Evolutionary conservation across 2,329 filamentous ascomycete species (phyloP).

Genomic region (Xylaria sp.): DNA sequence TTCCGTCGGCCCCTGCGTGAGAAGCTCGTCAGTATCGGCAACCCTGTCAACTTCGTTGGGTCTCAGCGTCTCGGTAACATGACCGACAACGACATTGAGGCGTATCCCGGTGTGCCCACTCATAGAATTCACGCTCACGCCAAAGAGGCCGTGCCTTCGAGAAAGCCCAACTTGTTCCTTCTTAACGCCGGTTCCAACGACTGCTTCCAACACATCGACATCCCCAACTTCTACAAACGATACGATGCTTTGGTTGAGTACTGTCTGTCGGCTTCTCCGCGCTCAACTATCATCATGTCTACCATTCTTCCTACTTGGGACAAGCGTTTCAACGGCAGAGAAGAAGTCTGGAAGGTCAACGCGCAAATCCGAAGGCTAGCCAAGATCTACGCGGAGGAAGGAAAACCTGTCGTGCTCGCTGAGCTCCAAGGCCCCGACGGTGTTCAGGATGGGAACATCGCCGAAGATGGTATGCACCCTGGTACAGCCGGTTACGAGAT

Average conservation of each 20-base stretch:
- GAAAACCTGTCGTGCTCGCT: conserved; percentile 41
- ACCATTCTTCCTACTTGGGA: conserved; percentile 43
- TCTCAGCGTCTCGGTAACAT: conserved; percentile 43
- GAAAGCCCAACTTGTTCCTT: conserved; percentile 44
- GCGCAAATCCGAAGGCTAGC: conserved; percentile 41
- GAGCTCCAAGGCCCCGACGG: conserved; percentile 44
- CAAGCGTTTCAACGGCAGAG: conserved; percentile 42
- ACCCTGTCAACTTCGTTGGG: conserved; percentile 45
- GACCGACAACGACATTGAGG: conserved; percentile 44
- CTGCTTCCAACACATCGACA: conserved; percentile 42
- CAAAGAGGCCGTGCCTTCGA: conserved; percentile 35
- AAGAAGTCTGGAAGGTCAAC: conserved; percentile 41
- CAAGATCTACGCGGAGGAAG: conserved; percentile 39
- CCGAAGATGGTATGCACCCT: conserved; percentile 41
- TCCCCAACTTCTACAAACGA: conserved; percentile 43
- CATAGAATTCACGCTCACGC: conserved; percentile 41
- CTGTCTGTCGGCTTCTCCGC: conserved; percentile 40
- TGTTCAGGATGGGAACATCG: conserved; percentile 40
- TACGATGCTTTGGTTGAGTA: conserved; percentile 41
- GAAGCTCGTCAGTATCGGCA: conserved; percentile 40
- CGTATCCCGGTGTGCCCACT: conserved; percentile 42
- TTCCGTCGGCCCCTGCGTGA: conserved; percentile 45
- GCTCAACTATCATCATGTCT: conserved; percentile 40
- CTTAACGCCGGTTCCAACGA: conserved; percentile 46
- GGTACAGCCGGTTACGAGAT: conserved; percentile 42